Percentiles rank a stretch among this genome's conserved stretches.
Evolutionary conservation across 2,329 filamentous ascomycete species (phyloP).

Genomic region (Periconia macrospinosa): DNA sequence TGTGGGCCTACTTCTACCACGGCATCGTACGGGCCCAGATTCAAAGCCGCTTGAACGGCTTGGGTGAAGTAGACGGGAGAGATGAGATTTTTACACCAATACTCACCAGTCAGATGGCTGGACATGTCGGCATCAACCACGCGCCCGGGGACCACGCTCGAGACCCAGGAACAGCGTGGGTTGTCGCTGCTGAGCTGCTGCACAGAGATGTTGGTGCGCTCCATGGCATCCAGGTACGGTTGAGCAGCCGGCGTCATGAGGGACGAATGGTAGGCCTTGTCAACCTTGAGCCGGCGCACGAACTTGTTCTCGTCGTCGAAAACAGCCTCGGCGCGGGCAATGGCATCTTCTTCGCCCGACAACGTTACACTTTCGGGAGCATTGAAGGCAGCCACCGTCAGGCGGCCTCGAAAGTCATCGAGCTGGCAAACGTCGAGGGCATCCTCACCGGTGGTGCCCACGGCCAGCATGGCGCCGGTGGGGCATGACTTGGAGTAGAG

Average conservation of each 20-base stretch:
- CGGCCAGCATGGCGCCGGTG: conserved; percentile 38
- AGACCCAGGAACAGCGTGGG: conserved; percentile 6
- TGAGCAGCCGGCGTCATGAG: conserved; percentile 39
- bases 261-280: conserved; percentile 51
- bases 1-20: conserved; percentile 52
- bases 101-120: conserved; percentile 14
- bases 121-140: neutral
- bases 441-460: conserved; percentile 12
- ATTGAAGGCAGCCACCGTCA: conserved; percentile 27
- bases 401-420: conserved; percentile 13
- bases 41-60: conserved; percentile 36
- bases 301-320: conserved; percentile 45
- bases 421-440: conserved; percentile 30
- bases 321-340: conserved; percentile 32
- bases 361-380: conserved; percentile 45
- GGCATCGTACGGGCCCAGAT: conserved; percentile 33
- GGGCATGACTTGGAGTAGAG: conserved; percentile 5
- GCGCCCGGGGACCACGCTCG: conserved; percentile 1
- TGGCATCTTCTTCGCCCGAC: conserved; percentile 47
- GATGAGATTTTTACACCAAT: conserved; percentile 53
- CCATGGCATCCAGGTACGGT: conserved; percentile 11
- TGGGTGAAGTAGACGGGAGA: conserved; percentile 49
- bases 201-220: neutral
- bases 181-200: neutral
- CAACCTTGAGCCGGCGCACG: conserved; percentile 44